Evolutionary conservation across 2,329 filamentous ascomycete genomes (phyloP).

Genomic region (Penicillium sp.): DNA sequence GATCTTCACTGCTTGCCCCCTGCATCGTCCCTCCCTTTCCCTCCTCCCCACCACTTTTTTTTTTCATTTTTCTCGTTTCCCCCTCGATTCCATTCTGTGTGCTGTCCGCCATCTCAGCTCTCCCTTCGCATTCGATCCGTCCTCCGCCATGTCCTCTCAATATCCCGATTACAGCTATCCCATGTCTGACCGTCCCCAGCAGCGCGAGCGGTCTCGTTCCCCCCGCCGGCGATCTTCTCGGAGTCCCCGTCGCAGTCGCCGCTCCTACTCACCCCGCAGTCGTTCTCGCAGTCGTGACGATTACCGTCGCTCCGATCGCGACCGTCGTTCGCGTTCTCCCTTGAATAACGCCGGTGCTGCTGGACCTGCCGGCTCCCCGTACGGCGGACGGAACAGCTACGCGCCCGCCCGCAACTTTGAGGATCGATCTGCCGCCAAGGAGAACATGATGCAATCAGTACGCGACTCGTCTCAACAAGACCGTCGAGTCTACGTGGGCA

Average conservation of each 20-base stretch:
- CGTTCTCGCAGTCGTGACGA: slow-evolving; percentile 74
- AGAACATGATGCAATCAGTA: slow-evolving; percentile 93
- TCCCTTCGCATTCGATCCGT: slow-evolving; percentile 3
- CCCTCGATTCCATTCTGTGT: neutral
- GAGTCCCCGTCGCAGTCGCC: slow-evolving; percentile 69
- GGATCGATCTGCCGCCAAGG: slow-evolving; percentile 74
- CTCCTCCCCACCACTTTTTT: neutral
- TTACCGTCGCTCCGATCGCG: slow-evolving; percentile 66
- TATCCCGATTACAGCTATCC: slow-evolving; percentile 9
- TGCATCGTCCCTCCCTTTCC: neutral
- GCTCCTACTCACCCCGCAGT: slow-evolving; percentile 73
- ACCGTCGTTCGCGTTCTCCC: slow-evolving; percentile 76
- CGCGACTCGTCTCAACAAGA: slow-evolving; percentile 96
- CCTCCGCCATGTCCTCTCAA: slow-evolving; percentile 19
- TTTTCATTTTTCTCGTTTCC: neutral
- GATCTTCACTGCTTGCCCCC: neutral
- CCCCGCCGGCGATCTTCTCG: slow-evolving; percentile 63
- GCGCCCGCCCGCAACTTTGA: slow-evolving; percentile 69
- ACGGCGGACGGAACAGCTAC: slow-evolving; percentile 56
- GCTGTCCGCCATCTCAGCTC: slow-evolving; percentile 1
- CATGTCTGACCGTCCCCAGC: slow-evolving; percentile 34
- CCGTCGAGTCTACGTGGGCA: slow-evolving; percentile 98
- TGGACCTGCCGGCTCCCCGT: slow-evolving; percentile 60
- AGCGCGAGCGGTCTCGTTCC: slow-evolving; percentile 73
- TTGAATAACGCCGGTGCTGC: slow-evolving; percentile 68